Conservation (phyloP, 2,329 filamentous ascomycete genomes). For the Lachnellula hyalina region DNA sequence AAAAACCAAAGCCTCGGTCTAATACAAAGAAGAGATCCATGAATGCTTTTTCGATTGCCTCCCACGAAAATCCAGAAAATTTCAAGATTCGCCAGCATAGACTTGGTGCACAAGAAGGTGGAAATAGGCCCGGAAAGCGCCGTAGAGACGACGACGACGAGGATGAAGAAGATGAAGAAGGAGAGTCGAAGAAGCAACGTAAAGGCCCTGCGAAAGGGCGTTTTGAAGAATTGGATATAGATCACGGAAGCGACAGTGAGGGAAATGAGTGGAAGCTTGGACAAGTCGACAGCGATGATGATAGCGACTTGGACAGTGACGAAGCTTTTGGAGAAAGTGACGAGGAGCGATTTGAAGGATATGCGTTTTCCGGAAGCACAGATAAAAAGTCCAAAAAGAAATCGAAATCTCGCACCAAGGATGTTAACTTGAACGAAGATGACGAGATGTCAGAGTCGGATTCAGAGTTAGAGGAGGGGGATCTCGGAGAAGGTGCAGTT, state of each 20-base stretch:
- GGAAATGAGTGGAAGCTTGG: constrained; percentile 65
- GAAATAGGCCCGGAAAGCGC: constrained; percentile 35
- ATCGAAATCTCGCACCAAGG: constrained; percentile 37
- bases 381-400: constrained; percentile 47
- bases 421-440: constrained; percentile 47
- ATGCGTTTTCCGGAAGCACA: constrained; percentile 55
- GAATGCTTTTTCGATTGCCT: constrained; percentile 62
- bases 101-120: constrained; percentile 48
- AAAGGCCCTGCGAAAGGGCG: constrained; percentile 25
- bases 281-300: constrained; percentile 59
- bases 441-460: constrained; percentile 33
- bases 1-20: constrained; percentile 35
- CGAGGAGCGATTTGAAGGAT: constrained; percentile 64
- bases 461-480: constrained; percentile 61
- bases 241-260: constrained; percentile 62
- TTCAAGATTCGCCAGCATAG: constrained; percentile 50
- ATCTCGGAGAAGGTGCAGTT: constrained; percentile 46
- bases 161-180: constrained; percentile 33
- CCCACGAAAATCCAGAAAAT: constrained; percentile 47
- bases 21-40: constrained; percentile 40
- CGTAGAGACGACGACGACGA: constrained; percentile 40
- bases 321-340: constrained; percentile 68
- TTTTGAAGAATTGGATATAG: constrained; percentile 41
- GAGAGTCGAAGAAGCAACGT: constrained; percentile 32
- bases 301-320: constrained; percentile 65